Conservation (phyloP, 2,329 filamentous ascomycete genomes). For the Colletotrichum paranaense region DNA sequence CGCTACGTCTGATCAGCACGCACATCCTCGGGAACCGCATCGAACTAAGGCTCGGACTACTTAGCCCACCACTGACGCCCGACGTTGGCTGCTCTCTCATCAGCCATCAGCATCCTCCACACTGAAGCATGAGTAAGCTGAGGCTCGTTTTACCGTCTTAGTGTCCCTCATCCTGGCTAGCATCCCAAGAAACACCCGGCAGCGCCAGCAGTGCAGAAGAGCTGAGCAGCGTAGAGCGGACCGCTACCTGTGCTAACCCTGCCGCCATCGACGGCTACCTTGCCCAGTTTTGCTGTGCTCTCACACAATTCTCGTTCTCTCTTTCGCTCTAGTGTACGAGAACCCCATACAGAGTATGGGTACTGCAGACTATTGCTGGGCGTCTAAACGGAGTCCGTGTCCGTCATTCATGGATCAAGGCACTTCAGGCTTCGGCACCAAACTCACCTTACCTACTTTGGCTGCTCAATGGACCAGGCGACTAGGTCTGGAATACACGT, state of each 20-base stretch:
- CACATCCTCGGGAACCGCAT: background rate
- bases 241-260: background rate
- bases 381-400: background rate
- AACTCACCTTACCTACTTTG: background rate
- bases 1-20: slow-evolving; percentile 3
- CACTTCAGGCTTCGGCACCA: background rate
- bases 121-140: slow-evolving; percentile 22
- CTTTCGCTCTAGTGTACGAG: background rate
- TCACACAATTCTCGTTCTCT: too few relatives aligned
- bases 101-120: background rate
- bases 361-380: too few relatives aligned
- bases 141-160: slow-evolving; percentile 2
- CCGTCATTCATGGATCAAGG: background rate
- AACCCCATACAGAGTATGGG: too few relatives aligned
- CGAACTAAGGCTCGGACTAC: background rate
- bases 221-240: background rate
- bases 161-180: background rate
- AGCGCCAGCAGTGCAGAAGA: too few relatives aligned
- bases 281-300: background rate
- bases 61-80: background rate
- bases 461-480: too few relatives aligned
- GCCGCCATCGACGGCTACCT: background rate
- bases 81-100: slow-evolving; percentile 11
- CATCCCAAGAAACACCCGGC: background rate
- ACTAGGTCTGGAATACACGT: background rate